These are phyloP conservation scores for Saccharomyces pastorianus DNA, from an alignment of 1,139 yeast genomes.

Conservation along the genomic window DNA sequence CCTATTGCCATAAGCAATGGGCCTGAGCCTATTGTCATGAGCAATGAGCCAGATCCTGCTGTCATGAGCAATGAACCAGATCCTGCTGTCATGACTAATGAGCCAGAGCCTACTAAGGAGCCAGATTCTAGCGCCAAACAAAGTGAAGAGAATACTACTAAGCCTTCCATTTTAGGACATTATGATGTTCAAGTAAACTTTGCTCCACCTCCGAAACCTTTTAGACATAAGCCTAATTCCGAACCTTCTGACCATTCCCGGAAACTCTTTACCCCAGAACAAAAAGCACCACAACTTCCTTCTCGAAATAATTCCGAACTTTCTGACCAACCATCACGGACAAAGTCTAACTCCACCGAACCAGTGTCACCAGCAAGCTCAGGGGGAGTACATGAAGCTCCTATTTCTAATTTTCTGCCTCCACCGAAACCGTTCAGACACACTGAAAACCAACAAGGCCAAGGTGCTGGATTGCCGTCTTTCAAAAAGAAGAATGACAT, in stretches of 20 bases:
- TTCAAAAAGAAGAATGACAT: background rate
- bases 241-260: background rate
- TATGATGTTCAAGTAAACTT: conserved; percentile 6
- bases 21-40: too few species aligned
- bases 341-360: background rate
- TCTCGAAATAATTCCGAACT: background rate
- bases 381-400: background rate
- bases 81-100: too few species aligned
- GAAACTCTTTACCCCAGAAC: background rate
- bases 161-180: conserved; percentile 6
- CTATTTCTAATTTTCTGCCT: conserved; percentile 11
- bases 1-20: background rate
- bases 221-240: conserved; percentile 1
- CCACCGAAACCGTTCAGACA: conserved; percentile 28
- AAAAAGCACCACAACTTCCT: background rate
- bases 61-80: too few species aligned
- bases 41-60: too few species aligned
- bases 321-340: background rate
- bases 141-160: background rate
- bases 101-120: too few species aligned
- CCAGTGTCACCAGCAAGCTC: background rate
- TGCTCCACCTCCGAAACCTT: conserved; percentile 24
- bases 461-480: background rate
- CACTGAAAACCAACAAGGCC: background rate
- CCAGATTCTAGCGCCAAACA: background rate